phyloP scores from a whole-genome alignment of 345 rosid species.

The Acer campestre region DNA sequence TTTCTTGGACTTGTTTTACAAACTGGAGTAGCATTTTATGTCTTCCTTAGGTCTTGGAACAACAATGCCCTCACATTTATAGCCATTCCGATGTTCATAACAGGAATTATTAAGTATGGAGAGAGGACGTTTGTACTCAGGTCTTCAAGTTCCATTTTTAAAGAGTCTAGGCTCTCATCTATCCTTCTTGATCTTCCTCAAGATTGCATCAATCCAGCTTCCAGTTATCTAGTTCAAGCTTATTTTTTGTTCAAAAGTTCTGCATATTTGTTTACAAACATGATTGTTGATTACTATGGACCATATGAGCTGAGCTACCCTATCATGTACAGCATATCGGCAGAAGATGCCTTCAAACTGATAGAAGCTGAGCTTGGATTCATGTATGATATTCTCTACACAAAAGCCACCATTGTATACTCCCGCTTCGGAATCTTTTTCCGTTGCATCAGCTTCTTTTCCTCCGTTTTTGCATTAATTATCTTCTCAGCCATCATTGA shows the following conservation, averaged over 20 bases:
- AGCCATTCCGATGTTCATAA: conserved; percentile 6
- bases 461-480: conserved; percentile 14
- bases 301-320: conserved; percentile 11
- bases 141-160: conserved; percentile 13
- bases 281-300: conserved; percentile 23
- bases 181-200: background rate
- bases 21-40: conserved; percentile 19
- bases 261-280: background rate
- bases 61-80: background rate
- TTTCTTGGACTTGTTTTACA: conserved; percentile 29
- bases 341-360: conserved; percentile 34
- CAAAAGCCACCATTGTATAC: conserved; percentile 40
- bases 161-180: background rate
- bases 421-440: conserved; percentile 19
- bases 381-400: conserved; percentile 47
- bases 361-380: conserved; percentile 46
- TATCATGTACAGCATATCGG: background rate
- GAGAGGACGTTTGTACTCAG: conserved; percentile 39
- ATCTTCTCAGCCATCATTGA: background rate
- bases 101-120: conserved; percentile 34
- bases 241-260: background rate
- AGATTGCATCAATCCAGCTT: no score
- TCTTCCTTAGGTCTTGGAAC: conserved; percentile 23
- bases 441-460: conserved; percentile 25
- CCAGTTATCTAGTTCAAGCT: background rate